phyloP scores from a whole-genome alignment of 2,329 filamentous ascomycete genomes.

The Microdochium bolleyi region DNA sequence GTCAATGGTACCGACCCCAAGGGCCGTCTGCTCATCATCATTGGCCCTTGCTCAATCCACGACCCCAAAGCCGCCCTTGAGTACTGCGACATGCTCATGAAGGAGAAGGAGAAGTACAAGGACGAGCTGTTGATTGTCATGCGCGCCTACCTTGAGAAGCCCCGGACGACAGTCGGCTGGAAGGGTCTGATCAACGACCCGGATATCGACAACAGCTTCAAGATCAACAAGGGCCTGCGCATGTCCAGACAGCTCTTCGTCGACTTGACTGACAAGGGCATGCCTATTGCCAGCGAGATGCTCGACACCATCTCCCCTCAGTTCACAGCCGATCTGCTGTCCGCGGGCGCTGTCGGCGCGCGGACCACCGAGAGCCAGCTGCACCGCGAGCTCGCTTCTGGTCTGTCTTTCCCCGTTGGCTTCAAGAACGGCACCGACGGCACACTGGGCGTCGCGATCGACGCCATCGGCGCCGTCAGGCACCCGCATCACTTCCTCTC shows the following conservation, averaged over 20 bases:
- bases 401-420: conserved; percentile 91
- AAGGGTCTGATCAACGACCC: conserved; percentile 98
- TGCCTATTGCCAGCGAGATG: conserved; percentile 97
- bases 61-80: conserved; percentile 84
- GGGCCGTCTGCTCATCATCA: conserved; percentile 59
- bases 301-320: conserved; percentile 96
- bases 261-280: conserved; percentile 82
- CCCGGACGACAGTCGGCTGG: conserved; percentile 95
- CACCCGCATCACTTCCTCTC: conserved; percentile 96
- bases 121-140: conserved; percentile 91
- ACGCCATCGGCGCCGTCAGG: conserved; percentile 87
- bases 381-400: conserved; percentile 88
- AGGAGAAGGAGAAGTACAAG: conserved; percentile 79
- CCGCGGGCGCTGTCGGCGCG: conserved; percentile 89
- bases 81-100: conserved; percentile 80
- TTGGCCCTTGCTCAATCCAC: conserved; percentile 96
- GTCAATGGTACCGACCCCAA: conserved; percentile 60
- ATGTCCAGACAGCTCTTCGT: conserved; percentile 85
- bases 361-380: conserved; percentile 94
- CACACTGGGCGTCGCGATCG: conserved; percentile 79
- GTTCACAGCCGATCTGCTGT: conserved; percentile 88
- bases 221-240: conserved; percentile 95
- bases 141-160: conserved; percentile 98
- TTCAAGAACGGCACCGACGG: conserved; percentile 99
- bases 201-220: conserved; percentile 95